Conservation (phyloP, 305 asterid genomes). For the Fraxinus dipetala region DNA sequence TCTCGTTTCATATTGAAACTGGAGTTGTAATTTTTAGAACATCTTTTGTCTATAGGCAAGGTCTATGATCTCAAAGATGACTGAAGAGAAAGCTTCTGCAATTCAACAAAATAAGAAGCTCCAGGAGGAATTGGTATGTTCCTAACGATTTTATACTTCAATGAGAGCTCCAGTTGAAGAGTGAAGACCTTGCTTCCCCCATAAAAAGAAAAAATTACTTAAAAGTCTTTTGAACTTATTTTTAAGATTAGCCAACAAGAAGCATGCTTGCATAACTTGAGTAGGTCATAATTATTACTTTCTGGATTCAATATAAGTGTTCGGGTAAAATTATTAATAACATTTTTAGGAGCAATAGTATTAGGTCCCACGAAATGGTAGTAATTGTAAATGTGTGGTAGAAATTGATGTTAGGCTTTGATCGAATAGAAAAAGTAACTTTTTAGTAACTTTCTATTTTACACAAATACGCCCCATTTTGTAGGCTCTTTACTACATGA, state of each 20-base stretch:
- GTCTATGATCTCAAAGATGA: constrained; percentile 57
- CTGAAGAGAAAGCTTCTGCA: constrained; percentile 63
- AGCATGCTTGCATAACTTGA: background rate
- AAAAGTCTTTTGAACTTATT: background rate
- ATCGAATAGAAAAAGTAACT: background rate
- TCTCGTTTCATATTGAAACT: background rate
- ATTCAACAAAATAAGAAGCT: constrained; percentile 60
- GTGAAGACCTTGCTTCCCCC: background rate
- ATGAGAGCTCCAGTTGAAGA: background rate
- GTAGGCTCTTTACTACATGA: background rate
- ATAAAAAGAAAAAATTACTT: background rate
- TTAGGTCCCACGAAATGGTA: background rate
- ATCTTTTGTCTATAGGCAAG: constrained; percentile 38
- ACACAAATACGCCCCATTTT: background rate
- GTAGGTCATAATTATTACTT: background rate
- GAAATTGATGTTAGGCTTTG: background rate
- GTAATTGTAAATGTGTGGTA: background rate
- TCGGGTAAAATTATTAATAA: background rate
- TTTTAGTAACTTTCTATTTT: background rate
- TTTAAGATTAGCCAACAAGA: background rate
- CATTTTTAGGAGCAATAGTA: background rate
- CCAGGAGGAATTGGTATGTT: constrained; percentile 62
- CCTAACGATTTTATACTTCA: constrained; percentile 1
- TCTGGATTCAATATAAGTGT: background rate
- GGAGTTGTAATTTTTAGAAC: constrained; percentile 12